These are phyloP conservation scores for Globisporangium cystogenes DNA, from an alignment of 352 stramenopile species.

Conservation along the genomic window DNA sequence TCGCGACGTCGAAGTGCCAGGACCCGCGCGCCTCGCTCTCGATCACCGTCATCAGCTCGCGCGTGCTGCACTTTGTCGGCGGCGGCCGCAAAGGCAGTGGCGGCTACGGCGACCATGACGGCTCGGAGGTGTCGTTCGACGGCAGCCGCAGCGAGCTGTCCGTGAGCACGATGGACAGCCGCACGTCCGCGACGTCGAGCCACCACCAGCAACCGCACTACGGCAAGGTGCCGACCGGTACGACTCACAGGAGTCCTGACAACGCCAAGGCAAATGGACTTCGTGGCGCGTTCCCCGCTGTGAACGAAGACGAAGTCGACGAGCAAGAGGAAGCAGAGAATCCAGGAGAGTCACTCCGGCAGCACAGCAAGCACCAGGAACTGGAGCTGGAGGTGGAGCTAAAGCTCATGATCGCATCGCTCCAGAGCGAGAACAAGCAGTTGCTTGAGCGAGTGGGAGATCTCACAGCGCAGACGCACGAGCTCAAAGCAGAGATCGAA, in stretches of 20 bases:
- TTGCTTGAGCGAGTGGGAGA: conserved; percentile 15
- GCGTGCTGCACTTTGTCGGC: conserved; percentile 21
- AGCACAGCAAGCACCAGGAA: conserved; percentile 26
- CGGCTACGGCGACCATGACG: conserved; percentile 8
- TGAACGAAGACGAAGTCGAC: conserved; percentile 13
- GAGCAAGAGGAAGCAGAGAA: conserved; percentile 4
- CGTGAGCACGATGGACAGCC: conserved; percentile 49
- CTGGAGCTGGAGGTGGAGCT: too few relatives aligned
- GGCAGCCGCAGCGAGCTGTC: conserved; percentile 58
- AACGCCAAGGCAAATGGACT: conserved; percentile 12
- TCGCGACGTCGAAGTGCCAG: conserved; percentile 54
- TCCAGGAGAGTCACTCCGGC: conserved; percentile 4
- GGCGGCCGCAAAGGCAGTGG: conserved; percentile 5
- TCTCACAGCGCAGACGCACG: conserved; percentile 12
- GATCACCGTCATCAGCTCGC: conserved; percentile 49
- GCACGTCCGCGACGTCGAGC: conserved; percentile 36
- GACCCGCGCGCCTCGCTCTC: conserved; percentile 57
- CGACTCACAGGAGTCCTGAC: conserved; percentile 7
- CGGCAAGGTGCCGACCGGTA: conserved; percentile 8
- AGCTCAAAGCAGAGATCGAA: conserved; percentile 14
- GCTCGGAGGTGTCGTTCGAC: conserved; percentile 47
- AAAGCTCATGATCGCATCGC: background rate
- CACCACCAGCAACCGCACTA: conserved; percentile 9
- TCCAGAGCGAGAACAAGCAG: conserved; percentile 14
- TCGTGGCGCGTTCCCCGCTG: conserved; percentile 4